These are phyloP conservation scores for Metschnikowia koreensis DNA, from an alignment of 805 yeast species.

Conservation along the genomic window DNA sequence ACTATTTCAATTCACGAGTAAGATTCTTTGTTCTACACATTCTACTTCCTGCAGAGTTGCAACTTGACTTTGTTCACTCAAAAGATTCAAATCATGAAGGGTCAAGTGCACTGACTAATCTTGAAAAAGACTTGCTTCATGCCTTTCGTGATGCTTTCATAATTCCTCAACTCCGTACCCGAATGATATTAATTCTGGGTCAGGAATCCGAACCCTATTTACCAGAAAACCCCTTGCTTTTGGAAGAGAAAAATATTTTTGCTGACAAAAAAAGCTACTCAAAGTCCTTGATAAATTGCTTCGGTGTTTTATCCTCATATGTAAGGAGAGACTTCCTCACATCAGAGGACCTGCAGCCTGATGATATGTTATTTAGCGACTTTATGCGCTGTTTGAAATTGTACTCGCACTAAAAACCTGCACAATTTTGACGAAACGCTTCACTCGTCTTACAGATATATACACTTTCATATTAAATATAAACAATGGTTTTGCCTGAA, in stretches of 20 bases:
- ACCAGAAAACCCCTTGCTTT: neutral
- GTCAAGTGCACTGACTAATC: neutral
- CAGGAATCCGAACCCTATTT: neutral
- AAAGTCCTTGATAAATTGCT: conserved; percentile 5
- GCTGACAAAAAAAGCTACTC: neutral
- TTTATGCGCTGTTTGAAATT: conserved; percentile 5
- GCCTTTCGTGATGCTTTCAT: neutral
- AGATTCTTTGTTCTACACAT: conserved; percentile 11
- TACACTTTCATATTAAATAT: neutral
- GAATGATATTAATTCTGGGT: neutral
- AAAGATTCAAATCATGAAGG: neutral
- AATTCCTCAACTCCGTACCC: neutral
- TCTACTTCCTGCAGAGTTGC: conserved; percentile 10
- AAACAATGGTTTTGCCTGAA: conserved; percentile 17
- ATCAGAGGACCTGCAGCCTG: conserved; percentile 12
- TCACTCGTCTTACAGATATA: neutral
- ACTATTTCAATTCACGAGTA: conserved; percentile 12
- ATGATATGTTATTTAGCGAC: conserved; percentile 3
- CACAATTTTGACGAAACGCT: neutral
- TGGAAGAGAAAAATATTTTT: conserved; percentile 6
- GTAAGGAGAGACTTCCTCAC: neutral
- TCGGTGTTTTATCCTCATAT: conserved; percentile 10
- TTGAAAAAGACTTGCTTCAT: conserved; percentile 9
- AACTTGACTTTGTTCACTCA: conserved; percentile 6
- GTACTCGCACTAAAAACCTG: conserved; percentile 5